phyloP scores from a whole-genome alignment of 2,329 filamentous ascomycete species.

The Teratosphaeria gauchensis region DNA sequence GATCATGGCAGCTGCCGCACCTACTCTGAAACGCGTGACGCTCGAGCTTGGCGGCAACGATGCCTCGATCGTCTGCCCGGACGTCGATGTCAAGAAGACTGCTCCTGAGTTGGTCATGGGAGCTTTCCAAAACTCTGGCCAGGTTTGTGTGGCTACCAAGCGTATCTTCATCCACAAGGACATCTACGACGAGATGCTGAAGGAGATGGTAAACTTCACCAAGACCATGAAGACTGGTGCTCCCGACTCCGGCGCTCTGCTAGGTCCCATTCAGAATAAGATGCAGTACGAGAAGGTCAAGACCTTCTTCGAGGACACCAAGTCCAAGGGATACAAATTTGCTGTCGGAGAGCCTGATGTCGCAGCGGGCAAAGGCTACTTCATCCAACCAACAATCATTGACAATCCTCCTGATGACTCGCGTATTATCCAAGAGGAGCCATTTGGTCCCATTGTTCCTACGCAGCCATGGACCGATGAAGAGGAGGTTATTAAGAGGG shows the following conservation, averaged over 20 bases:
- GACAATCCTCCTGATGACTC: conserved; percentile 34
- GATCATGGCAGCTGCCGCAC: conserved; percentile 47
- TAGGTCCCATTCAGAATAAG: conserved; percentile 50
- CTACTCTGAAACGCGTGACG: conserved; percentile 51
- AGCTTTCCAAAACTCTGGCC: conserved; percentile 50
- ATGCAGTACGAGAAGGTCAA: conserved; percentile 46
- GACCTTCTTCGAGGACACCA: conserved; percentile 29
- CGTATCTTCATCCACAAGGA: conserved; percentile 49
- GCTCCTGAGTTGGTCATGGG: conserved; percentile 42
- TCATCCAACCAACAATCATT: conserved; percentile 36
- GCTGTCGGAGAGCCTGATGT: conserved; percentile 45
- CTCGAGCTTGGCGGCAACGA: conserved; percentile 56
- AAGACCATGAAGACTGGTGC: conserved; percentile 36
- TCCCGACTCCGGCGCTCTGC: conserved; percentile 34
- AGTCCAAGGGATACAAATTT: conserved; percentile 39
- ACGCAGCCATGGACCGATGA: conserved; percentile 37
- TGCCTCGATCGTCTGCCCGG: conserved; percentile 48
- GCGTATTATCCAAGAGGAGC: conserved; percentile 39
- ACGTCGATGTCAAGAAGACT: conserved; percentile 46
- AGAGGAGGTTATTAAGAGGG: conserved; percentile 38
- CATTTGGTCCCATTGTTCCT: conserved; percentile 42
- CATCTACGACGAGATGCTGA: conserved; percentile 42
- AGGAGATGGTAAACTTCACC: conserved; percentile 38
- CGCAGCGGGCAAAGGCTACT: conserved; percentile 30
- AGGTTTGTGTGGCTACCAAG: conserved; percentile 46